Base-by-base conservation (phyloP, 768 basidiomycete genomes). In the Tricholoma bakamatsutake region DNA sequence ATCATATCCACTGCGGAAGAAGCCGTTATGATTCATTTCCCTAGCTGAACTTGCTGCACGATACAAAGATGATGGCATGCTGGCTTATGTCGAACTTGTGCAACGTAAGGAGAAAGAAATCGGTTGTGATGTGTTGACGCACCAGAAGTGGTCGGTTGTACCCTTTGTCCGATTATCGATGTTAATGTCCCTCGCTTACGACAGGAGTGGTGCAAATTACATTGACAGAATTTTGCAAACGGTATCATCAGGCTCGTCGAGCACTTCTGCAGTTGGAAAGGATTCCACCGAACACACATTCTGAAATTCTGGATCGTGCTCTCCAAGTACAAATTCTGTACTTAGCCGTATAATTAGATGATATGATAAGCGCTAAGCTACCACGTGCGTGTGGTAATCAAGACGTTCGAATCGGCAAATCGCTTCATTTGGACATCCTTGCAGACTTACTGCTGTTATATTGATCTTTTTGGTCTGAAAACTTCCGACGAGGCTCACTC, bases 241-340 rank as follows among this genome's bases (percentile, higher is more conserved):
- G 13, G 82, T 96, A 18, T 87, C 91, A 7, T 90, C 90, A 9
- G 93, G 93, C 54, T 93, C 91, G 9, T 92, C 92, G 30, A 90
- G 88, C 63, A 94, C 93, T 4, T 90, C 86, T 8, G 80, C 90
- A 13, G 71, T 85, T 56, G 93, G 93, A 28, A 83, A 85, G 64
- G 93, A 93, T 67, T 95, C 93, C 17, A 96, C 93, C 15, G 93
- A 96, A 69, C 85, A 93, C 63, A 74, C 78, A 10, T 96, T 95
- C 76, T 91, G 66, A 64, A 15, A 27, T 45, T 3, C 5, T 45
- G 1, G 24, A 27, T 12, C 12, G 9, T 24, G 10, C 34, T 11
- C 8, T 11, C 9, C 33, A 35, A 4, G 10, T 35, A 35, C 4
- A 11, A 35, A 9, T 10, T 35, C 1, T 35, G 12, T 35, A 11